phyloP scores from a whole-genome alignment of 306 rosid genomes.

The Cucumis sativus region DNA sequence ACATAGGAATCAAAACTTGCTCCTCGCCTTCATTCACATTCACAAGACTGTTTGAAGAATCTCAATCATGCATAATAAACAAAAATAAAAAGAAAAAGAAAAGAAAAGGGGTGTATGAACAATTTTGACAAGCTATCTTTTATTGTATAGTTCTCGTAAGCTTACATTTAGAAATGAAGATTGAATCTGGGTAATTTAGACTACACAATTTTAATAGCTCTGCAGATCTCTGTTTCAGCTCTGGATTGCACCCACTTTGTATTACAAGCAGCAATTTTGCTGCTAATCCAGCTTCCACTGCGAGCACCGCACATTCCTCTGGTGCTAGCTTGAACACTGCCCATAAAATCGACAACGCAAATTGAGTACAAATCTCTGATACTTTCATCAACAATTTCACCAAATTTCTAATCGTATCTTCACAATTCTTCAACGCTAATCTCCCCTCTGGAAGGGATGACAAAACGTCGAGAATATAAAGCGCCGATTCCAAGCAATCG shows the following conservation, averaged over 20 bases:
- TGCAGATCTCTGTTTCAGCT: slow-evolving; percentile 30
- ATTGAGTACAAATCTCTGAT: slow-evolving; percentile 39
- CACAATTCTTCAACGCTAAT: slow-evolving; percentile 35
- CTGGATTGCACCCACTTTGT: slow-evolving; percentile 43
- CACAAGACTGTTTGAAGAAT: background rate
- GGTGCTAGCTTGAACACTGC: slow-evolving; percentile 44
- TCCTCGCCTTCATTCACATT: background rate
- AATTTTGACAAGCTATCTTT: slow-evolving; percentile 5
- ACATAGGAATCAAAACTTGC: background rate
- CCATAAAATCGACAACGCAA: slow-evolving; percentile 40
- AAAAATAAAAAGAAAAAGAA: background rate
- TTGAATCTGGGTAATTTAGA: slow-evolving; percentile 32
- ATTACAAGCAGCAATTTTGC: slow-evolving; percentile 39
- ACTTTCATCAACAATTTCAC: slow-evolving; percentile 44
- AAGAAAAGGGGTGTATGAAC: background rate
- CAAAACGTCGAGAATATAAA: slow-evolving; percentile 24
- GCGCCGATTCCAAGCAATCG: slow-evolving; percentile 33
- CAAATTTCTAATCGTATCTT: slow-evolving; percentile 28
- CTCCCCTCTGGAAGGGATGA: slow-evolving; percentile 36
- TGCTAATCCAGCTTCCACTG: slow-evolving; percentile 55
- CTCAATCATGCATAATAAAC: background rate
- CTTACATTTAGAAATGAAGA: slow-evolving; percentile 48
- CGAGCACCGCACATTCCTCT: slow-evolving; percentile 36
- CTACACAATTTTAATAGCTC: slow-evolving; percentile 45
- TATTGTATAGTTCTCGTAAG: slow-evolving; percentile 48